A percentile compares a stretch with the other conserved stretches of the same genome.
These are phyloP conservation scores for Diaporthe humulicola DNA, from an alignment of 2,329 filamentous ascomycete species.

Conservation along the genomic window DNA sequence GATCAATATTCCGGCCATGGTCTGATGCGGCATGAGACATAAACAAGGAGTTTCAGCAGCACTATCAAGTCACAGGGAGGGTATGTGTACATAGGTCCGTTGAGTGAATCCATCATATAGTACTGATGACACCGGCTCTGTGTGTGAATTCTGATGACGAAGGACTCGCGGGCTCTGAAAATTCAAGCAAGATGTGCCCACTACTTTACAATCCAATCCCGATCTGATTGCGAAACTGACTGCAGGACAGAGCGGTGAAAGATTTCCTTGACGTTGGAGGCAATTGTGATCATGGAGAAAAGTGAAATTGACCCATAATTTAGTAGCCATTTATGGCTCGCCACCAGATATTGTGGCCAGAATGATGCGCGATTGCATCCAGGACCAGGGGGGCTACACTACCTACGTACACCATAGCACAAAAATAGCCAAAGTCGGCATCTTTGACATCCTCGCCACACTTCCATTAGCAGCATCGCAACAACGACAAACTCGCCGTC, in stretches of 20 bases:
- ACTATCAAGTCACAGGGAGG: no score
- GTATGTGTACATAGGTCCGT: neutral
- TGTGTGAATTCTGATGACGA: neutral
- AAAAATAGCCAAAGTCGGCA: neutral
- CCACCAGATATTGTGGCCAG: neutral
- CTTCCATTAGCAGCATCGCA: neutral
- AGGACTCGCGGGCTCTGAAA: no score
- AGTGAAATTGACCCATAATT: neutral
- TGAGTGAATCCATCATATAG: neutral
- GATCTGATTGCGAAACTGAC: neutral
- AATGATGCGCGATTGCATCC: neutral
- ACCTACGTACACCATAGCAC: no score
- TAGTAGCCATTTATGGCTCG: neutral
- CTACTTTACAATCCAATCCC: neutral
- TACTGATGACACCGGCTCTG: no score
- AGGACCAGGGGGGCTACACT: neutral
- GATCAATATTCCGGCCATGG: slow-evolving; percentile 36
- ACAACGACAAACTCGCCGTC: neutral
- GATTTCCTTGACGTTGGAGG: neutral
- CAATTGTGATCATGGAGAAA: neutral
- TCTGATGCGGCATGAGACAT: neutral
- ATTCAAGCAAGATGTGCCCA: neutral
- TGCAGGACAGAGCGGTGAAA: neutral
- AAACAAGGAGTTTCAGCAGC: neutral
- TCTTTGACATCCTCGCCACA: neutral